These are phyloP conservation scores for Excoecaria cochinchinensis DNA, from an alignment of 345 rosid genomes.

Conservation along the genomic window DNA sequence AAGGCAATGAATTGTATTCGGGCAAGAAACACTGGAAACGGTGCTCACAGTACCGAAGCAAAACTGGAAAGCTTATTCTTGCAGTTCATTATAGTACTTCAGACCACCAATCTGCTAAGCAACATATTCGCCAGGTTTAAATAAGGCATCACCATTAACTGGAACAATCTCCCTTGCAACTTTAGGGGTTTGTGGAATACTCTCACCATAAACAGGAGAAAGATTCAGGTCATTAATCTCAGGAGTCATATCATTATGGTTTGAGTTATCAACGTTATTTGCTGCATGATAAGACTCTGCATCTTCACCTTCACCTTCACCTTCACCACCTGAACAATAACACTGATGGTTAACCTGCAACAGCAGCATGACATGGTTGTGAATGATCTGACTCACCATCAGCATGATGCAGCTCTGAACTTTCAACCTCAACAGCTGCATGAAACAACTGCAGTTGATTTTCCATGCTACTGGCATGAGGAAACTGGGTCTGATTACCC, in stretches of 20 bases:
- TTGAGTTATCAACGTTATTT: conserved; percentile 18
- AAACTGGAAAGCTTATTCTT: neutral
- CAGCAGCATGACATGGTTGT: conserved; percentile 19
- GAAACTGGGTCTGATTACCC: conserved; percentile 7
- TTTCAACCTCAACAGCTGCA: conserved; percentile 52
- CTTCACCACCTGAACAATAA: conserved; percentile 33
- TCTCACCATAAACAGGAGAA: conserved; percentile 26
- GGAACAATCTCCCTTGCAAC: conserved; percentile 19
- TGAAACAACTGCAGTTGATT: conserved; percentile 45
- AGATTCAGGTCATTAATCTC: conserved; percentile 26
- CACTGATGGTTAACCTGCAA: conserved; percentile 33
- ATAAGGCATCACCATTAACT: conserved; percentile 10
- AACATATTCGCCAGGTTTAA: conserved; percentile 16
- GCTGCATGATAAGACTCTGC: conserved; percentile 1
- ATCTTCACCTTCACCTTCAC: conserved; percentile 13
- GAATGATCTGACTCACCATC: conserved; percentile 32
- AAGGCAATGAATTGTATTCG: too few relatives aligned
- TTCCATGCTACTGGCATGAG: conserved; percentile 38
- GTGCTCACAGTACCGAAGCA: neutral
- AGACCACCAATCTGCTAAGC: neutral
- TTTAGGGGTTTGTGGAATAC: conserved; percentile 13
- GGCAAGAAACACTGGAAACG: too few relatives aligned
- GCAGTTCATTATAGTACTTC: conserved; percentile 8
- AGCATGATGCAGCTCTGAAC: conserved; percentile 37
- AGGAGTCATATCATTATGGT: conserved; percentile 12